Evolutionary conservation across 495 filamentous ascomycete genomes (phyloP).

Genomic region (Penicillium longicatenatum): DNA sequence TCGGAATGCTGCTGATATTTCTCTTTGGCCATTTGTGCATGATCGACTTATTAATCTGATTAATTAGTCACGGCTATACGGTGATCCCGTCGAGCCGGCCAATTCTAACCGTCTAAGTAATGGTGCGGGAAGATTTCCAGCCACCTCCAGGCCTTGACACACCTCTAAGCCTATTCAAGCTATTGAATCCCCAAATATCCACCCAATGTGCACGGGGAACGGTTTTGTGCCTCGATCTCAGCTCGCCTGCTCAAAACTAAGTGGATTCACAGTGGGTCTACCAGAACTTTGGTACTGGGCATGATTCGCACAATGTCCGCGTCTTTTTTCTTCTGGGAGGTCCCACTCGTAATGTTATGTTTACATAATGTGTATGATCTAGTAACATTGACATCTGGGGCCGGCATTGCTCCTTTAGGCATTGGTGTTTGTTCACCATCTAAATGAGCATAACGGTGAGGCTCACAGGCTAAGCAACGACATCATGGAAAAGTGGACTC

Average conservation of each 20-base stretch:
- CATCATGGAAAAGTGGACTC: conserved; percentile 3
- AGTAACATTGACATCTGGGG: conserved; percentile 8
- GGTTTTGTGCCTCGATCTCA: conserved; percentile 24
- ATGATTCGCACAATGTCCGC: conserved; percentile 19
- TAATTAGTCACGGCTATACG: background rate
- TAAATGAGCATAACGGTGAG: conserved; percentile 7
- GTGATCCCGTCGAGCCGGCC: background rate
- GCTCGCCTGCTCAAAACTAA: conserved; percentile 15
- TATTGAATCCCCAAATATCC: conserved; percentile 2
- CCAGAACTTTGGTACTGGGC: conserved; percentile 4
- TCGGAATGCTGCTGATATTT: background rate
- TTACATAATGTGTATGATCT: conserved; percentile 5
- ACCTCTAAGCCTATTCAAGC: background rate
- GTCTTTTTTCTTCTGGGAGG: conserved; percentile 2
- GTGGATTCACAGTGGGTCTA: conserved; percentile 23
- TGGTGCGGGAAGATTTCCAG: conserved; percentile 10
- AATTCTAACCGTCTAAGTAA: background rate
- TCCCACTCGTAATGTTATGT: conserved; percentile 23
- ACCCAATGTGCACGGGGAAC: background rate
- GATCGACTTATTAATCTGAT: background rate
- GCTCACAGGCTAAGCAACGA: conserved; percentile 1
- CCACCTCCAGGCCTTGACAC: conserved; percentile 19
- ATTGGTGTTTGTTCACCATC: conserved; percentile 2
- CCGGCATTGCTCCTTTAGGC: conserved; percentile 15
- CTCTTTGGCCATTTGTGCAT: background rate